phyloP scores from a whole-genome alignment of 73 alveolate genomes.

The Uronychia setigera region DNA sequence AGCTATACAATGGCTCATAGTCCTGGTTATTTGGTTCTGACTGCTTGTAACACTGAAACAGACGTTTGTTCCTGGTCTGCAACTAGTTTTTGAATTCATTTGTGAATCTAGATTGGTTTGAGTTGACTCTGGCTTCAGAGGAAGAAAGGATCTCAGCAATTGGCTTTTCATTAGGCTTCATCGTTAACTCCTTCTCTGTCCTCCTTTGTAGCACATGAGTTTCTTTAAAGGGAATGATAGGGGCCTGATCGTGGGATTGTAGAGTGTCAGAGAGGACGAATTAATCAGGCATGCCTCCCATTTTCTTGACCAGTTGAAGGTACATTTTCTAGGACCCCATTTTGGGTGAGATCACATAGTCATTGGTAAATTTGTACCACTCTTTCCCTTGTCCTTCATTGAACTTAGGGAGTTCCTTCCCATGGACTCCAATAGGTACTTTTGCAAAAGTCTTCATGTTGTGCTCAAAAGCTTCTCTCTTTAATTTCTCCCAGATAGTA shows the following conservation, averaged over 20 bases:
- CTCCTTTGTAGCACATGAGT: not conserved
- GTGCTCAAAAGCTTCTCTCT: slow-evolving; percentile 61
- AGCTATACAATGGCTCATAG: not conserved
- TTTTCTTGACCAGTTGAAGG: not conserved
- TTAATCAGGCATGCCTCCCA: not conserved
- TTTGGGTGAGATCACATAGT: not conserved
- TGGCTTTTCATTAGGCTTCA: not conserved
- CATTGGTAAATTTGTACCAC: not conserved
- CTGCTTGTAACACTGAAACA: not conserved
- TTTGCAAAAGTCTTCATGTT: slow-evolving; percentile 60
- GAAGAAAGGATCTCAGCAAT: not conserved
- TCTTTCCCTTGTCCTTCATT: slow-evolving; percentile 44
- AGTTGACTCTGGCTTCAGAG: not conserved
- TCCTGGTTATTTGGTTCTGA: not conserved
- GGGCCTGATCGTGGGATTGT: not conserved
- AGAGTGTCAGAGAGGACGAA: not conserved
- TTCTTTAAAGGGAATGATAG: not conserved
- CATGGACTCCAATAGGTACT: slow-evolving; percentile 67
- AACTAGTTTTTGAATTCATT: not conserved
- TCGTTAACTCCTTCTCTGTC: too few species aligned
- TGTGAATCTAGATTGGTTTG: not conserved
- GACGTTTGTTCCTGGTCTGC: not conserved
- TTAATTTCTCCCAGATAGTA: not conserved
- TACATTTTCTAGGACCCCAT: not conserved
- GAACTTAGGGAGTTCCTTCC: slow-evolving; percentile 68